Evolutionary conservation across 1,284 basidiomycete species (phyloP).

Genomic region (Mrakiaceae sp.): DNA sequence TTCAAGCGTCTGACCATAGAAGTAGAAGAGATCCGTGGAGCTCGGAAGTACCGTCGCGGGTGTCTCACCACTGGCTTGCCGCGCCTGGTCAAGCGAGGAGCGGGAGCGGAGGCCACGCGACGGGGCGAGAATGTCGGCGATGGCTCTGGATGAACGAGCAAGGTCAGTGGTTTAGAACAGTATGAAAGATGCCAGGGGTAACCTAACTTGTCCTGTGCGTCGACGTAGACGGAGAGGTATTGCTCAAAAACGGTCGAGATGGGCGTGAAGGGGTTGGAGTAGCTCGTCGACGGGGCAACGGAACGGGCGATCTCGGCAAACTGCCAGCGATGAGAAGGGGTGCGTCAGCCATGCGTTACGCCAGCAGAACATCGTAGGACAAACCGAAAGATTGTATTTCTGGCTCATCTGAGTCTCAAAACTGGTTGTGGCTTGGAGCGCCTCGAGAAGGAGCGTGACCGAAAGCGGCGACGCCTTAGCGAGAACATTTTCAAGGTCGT

Average conservation of each 20-base stretch:
- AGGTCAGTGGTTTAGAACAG: slow-evolving; percentile 9
- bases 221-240: slow-evolving; percentile 84
- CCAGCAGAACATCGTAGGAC: slow-evolving; percentile 24
- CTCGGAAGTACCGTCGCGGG: slow-evolving; percentile 64
- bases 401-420: slow-evolving; percentile 70
- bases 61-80: slow-evolving; percentile 32
- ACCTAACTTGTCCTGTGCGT: slow-evolving; percentile 82
- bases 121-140: slow-evolving; percentile 47
- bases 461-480: slow-evolving; percentile 46
- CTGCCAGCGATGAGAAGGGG: not conserved
- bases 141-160: slow-evolving; percentile 26
- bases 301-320: slow-evolving; percentile 17
- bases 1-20: slow-evolving; percentile 89
- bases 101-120: slow-evolving; percentile 65
- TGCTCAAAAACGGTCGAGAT: slow-evolving; percentile 83
- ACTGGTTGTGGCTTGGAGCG: slow-evolving; percentile 69
- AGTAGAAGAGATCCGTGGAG: slow-evolving; percentile 93
- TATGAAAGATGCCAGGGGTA: not conserved
- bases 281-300: slow-evolving; percentile 33
- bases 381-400: slow-evolving; percentile 64
- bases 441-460: slow-evolving; percentile 68
- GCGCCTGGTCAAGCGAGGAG: not conserved
- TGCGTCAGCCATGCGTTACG: not conserved
- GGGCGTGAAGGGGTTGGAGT: slow-evolving; percentile 29
- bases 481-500: slow-evolving; percentile 38